Conservation (phyloP, 73 alveolate species). For the Tetrahymena thermophila region DNA sequence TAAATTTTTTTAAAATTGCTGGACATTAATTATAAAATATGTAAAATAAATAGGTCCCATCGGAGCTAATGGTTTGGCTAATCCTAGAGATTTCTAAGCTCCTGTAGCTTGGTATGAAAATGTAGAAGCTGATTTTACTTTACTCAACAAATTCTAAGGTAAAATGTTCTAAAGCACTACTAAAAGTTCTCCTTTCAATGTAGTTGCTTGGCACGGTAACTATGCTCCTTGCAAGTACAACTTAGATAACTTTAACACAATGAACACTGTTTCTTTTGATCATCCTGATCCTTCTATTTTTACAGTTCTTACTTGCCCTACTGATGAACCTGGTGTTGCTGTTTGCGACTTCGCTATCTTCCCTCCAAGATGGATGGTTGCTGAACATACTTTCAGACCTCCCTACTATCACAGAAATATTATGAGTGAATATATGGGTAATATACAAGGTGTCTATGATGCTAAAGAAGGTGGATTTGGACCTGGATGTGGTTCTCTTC, state of each 20-base stretch:
- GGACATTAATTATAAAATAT: neutral
- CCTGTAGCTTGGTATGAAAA: conserved; percentile 80
- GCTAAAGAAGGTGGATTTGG: conserved; percentile 83
- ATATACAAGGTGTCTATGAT: conserved; percentile 74
- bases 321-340: conserved; percentile 84
- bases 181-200: conserved; percentile 70
- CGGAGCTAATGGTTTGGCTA: conserved; percentile 87
- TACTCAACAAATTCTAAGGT: conserved; percentile 60
- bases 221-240: conserved; percentile 77
- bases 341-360: conserved; percentile 84
- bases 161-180: conserved; percentile 47
- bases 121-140: conserved; percentile 44
- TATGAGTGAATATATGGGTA: conserved; percentile 91
- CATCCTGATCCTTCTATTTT: conserved; percentile 92
- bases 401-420: conserved; percentile 85
- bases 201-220: conserved; percentile 93
- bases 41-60: conserved; percentile 62
- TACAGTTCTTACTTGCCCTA: conserved; percentile 77
- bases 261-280: conserved; percentile 78
- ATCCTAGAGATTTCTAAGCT: conserved; percentile 66
- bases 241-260: conserved; percentile 59
- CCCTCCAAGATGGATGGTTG: conserved; percentile 86
- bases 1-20: neutral
- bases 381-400: conserved; percentile 86
- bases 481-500: conserved; percentile 81